These are phyloP conservation scores for Skeletonema grethae DNA, from an alignment of 108 stramenopile genomes.

Conservation along the genomic window DNA sequence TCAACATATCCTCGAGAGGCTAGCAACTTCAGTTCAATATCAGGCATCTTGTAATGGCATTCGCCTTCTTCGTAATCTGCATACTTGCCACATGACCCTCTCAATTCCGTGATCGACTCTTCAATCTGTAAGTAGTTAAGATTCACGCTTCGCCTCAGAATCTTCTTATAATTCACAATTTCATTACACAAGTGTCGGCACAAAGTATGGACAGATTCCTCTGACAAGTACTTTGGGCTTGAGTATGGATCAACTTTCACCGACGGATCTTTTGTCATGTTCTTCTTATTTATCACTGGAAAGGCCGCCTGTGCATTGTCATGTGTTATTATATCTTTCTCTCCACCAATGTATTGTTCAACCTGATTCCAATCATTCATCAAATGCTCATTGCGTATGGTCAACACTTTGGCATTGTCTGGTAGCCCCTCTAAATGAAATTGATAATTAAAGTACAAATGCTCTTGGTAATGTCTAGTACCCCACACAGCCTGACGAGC, in stretches of 20 bases:
- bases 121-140: constrained; percentile 32
- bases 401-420: constrained; percentile 30
- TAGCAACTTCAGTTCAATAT: constrained; percentile 33
- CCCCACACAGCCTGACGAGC: neutral
- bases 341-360: constrained; percentile 34
- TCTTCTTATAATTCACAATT: constrained; percentile 51
- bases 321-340: constrained; percentile 3
- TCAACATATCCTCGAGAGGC: constrained; percentile 28
- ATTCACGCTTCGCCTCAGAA: constrained; percentile 34
- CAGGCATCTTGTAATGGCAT: constrained; percentile 28
- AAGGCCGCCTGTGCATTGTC: constrained; percentile 9
- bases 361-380: constrained; percentile 49
- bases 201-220: constrained; percentile 32
- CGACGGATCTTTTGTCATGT: constrained; percentile 22
- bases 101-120: constrained; percentile 29
- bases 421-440: constrained; percentile 45
- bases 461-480: neutral
- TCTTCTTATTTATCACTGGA: constrained; percentile 39
- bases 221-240: constrained; percentile 20
- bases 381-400: constrained; percentile 53
- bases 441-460: constrained; percentile 44
- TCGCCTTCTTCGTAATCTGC: constrained; percentile 31
- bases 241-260: constrained; percentile 18
- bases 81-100: constrained; percentile 21
- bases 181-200: constrained; percentile 51